A percentile compares a stretch with the other conserved stretches of the same genome.
Conservation (phyloP, 169 alveolate species). For the Cryptosporidium tyzzeri region DNA sequence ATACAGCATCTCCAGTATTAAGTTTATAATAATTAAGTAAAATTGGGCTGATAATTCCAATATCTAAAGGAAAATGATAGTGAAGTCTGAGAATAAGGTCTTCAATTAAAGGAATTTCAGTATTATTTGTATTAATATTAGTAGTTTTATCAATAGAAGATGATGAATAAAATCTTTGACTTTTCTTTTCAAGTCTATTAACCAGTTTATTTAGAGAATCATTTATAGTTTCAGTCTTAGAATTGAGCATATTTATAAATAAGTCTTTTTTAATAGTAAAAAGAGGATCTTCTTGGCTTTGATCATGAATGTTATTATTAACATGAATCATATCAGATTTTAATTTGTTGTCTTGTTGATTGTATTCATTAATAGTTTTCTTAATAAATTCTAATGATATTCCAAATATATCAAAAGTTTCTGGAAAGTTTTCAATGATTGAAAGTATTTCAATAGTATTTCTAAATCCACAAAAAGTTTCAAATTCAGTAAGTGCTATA, state of each 20-base stretch:
- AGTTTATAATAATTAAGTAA: conserved; percentile 88
- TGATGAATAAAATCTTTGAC: neutral
- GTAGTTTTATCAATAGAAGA: neutral
- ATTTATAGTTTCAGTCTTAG: conserved; percentile 1
- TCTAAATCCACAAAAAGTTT: conserved; percentile 88
- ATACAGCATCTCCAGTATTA: conserved; percentile 90
- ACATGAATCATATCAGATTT: neutral
- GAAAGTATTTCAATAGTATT: conserved; percentile 68
- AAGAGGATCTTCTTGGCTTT: conserved; percentile 9
- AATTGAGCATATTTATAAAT: conserved; percentile 60
- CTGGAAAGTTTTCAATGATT: conserved; percentile 65
- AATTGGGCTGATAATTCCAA: conserved; percentile 89
- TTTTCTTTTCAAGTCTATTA: conserved; percentile 12
- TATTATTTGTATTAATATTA: neutral
- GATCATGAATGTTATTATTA: neutral
- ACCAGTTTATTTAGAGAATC: conserved; percentile 8
- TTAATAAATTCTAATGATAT: neutral
- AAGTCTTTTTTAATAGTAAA: conserved; percentile 45
- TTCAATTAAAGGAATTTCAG: conserved; percentile 31
- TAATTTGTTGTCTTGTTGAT: neutral
- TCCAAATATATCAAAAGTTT: conserved; percentile 47
- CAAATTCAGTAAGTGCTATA: conserved; percentile 89
- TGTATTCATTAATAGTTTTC: neutral
- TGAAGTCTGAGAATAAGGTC: conserved; percentile 75
- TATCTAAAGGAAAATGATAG: conserved; percentile 86